Percentiles rank a stretch among this genome's conserved stretches.
phyloP scores from a whole-genome alignment of 345 rosid genomes.

The Acer saccharum region DNA sequence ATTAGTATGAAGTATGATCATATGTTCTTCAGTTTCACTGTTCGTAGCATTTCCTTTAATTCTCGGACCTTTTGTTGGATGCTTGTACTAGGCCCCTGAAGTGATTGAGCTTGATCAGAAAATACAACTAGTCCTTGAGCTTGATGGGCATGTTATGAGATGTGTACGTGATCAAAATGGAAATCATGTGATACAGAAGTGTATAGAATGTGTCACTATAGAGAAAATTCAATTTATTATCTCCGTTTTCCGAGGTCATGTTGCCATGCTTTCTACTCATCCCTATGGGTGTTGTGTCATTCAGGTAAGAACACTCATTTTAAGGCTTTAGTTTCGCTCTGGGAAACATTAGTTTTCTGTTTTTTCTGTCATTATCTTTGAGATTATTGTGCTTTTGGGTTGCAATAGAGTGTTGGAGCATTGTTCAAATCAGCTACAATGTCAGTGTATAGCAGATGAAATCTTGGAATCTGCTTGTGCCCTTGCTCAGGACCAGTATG shows the following conservation, averaged over 20 bases:
- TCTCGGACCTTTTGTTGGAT: background rate
- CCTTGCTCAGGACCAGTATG: slow-evolving; percentile 93
- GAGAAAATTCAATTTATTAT: slow-evolving; percentile 78
- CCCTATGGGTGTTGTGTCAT: slow-evolving; percentile 99
- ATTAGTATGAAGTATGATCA: slow-evolving; percentile 5
- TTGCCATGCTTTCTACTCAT: slow-evolving; percentile 81
- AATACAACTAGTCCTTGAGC: slow-evolving; percentile 69
- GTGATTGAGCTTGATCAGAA: slow-evolving; percentile 94
- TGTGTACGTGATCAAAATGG: slow-evolving; percentile 98
- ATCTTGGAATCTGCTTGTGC: slow-evolving; percentile 72
- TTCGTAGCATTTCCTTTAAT: background rate
- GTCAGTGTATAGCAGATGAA: slow-evolving; percentile 82
- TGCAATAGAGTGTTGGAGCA: slow-evolving; percentile 87
- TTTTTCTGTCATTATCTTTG: background rate
- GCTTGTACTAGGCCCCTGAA: slow-evolving; percentile 75
- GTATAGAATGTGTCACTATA: slow-evolving; percentile 82
- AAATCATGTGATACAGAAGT: slow-evolving; percentile 96
- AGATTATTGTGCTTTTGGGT: slow-evolving; percentile 23
- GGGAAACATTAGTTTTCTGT: background rate
- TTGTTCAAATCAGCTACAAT: slow-evolving; percentile 71
- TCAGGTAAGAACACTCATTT: slow-evolving; percentile 52
- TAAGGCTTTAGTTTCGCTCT: background rate
- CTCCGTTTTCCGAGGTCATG: slow-evolving; percentile 84
- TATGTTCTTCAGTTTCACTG: background rate
- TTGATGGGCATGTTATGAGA: slow-evolving; percentile 86